Evolutionary conservation across 2,329 filamentous ascomycete species (phyloP), one percentile per base, ranked within the genome.

Genomic region (Sporothrix phasma): DNA sequence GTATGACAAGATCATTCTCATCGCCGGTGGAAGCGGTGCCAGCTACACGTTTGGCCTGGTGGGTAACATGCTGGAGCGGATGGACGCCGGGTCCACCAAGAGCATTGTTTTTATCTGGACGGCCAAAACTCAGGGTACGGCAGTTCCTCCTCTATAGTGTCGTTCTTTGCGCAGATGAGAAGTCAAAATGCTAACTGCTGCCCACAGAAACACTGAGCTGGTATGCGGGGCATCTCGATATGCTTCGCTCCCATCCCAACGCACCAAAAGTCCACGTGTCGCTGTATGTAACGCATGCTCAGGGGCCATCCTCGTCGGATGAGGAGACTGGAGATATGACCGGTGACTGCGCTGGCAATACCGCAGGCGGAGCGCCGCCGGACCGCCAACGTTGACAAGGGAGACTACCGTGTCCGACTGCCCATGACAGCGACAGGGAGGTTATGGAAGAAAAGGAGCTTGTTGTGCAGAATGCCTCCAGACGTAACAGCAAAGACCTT

Each of bases 21-120:
- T 87, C 43, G 82, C 83, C 3, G 84, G 84, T 13, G 85, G 84
- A 4, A 83, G 82, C 60, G 84, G 85, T 2, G 84, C 81, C 1
- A 85, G 80, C 34, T 87, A 86, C 70, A 80, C 79, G 0, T 80
- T 81, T 65, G 79, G 79, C 5, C 72, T 81, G 41, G 78, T 77
- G 1, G 71, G 77, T 7, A 78, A 80, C 66, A 74, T 81, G 65
- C 72, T 80, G 5, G 74, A 75, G 66, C 75, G 77, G 54, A 74
- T 80, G 71, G 70, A 70, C 0, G 70, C 75, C 46, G 70, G 72
- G 39, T 73, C 74, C 2, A 69, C 70, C 24, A 75, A 76, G 65
- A 71, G 72, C 41, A 72, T 82, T 46, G 76, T 79, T 1, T 80
- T 82, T 63, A 77, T 81, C 31, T 82, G 80, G 80, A 73, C 77